phyloP scores from a whole-genome alignment of 73 alveolate genomes.

The Symbiodinium natans region DNA sequence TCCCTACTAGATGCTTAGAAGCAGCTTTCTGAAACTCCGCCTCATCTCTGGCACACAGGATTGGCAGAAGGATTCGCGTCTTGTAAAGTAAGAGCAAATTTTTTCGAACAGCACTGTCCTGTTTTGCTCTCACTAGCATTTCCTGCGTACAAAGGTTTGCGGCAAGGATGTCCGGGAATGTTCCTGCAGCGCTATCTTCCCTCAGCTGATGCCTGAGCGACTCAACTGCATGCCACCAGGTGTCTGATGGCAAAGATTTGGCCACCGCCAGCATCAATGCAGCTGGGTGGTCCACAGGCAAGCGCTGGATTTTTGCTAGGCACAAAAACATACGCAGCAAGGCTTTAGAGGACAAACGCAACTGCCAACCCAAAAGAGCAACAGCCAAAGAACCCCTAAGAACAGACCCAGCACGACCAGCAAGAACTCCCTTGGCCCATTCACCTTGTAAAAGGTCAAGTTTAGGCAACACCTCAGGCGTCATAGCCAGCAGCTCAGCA shows the following conservation, averaged over 20 bases:
- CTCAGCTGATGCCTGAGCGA: not conserved
- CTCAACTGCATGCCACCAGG: conserved; percentile 9
- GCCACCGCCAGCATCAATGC: not conserved
- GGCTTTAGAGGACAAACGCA: not conserved
- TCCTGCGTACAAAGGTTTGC: not conserved
- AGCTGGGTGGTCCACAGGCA: not conserved
- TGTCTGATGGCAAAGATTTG: not conserved
- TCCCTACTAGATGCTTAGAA: not conserved
- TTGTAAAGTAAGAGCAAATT: not conserved
- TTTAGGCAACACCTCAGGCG: not conserved
- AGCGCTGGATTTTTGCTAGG: not conserved
- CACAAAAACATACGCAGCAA: not conserved
- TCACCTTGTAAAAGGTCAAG: not conserved
- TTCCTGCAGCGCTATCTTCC: no score
- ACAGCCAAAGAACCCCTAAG: conserved; percentile 12
- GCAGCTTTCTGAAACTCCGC: not conserved
- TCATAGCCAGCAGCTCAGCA: not conserved
- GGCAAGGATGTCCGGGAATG: no score
- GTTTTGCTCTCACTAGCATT: not conserved
- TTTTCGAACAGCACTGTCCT: not conserved
- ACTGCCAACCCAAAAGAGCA: not conserved
- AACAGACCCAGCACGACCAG: not conserved
- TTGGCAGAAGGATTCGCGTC: not conserved
- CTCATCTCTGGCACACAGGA: not conserved
- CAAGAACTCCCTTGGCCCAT: not conserved